Evolutionary conservation across 225 moss, liverwort and hornwort species (phyloP).

Genomic region (Sphagnum tenellum): DNA sequence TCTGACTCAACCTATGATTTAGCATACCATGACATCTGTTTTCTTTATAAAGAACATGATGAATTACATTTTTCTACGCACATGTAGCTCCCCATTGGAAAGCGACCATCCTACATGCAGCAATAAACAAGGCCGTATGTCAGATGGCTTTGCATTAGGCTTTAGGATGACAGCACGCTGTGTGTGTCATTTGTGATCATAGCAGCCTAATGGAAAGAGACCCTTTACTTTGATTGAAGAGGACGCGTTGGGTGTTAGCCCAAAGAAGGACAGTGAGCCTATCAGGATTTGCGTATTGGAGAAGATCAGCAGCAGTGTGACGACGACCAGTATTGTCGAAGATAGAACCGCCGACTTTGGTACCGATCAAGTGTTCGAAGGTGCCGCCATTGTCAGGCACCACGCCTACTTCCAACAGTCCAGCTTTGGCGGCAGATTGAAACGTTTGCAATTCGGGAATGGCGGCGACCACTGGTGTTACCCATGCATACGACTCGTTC

Average conservation of each 20-base stretch:
- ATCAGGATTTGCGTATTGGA: conserved; percentile 31
- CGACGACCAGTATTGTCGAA: conserved; percentile 54
- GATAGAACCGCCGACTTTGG: conserved; percentile 51
- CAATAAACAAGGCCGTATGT: no score
- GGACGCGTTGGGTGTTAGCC: conserved; percentile 24
- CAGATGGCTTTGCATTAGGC: no score
- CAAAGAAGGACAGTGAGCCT: conserved; percentile 25
- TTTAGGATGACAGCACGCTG: no score
- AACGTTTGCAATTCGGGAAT: conserved; percentile 45
- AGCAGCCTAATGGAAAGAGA: no score
- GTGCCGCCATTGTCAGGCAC: conserved; percentile 41
- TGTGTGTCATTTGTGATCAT: no score
- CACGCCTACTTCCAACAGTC: conserved; percentile 41
- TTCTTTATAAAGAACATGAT: no score
- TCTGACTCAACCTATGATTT: no score
- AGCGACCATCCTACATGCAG: no score
- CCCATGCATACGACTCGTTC: conserved; percentile 62
- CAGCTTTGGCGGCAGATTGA: conserved; percentile 31
- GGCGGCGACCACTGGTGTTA: conserved; percentile 44
- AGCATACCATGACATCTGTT: no score
- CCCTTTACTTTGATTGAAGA: conserved; percentile 8
- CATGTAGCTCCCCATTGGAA: no score
- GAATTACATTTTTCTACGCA: no score
- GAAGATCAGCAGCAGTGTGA: conserved; percentile 57
- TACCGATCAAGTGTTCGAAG: conserved; percentile 43